Conservation (phyloP, 1,284 basidiomycete genomes). For the Fistulinella cinereoalba region DNA sequence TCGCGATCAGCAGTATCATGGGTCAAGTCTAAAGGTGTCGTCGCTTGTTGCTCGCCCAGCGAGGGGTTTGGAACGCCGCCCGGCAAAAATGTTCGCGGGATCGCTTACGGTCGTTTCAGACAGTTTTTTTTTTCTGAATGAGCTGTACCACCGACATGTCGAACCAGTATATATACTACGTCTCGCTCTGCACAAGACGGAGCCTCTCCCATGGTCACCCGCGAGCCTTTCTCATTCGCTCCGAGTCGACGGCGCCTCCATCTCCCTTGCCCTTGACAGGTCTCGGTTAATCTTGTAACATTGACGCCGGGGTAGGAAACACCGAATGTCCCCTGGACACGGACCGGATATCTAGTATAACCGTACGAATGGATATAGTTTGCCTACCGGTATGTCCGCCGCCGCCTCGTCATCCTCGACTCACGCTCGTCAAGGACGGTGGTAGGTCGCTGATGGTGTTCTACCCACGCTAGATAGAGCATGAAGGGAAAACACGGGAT, state of each 20-base stretch:
- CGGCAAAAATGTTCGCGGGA: slow-evolving; percentile 34
- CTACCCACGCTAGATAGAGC: background rate
- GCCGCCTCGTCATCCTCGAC: background rate
- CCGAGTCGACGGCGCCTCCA: background rate
- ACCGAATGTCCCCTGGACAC: background rate
- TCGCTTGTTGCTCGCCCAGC: slow-evolving; percentile 27
- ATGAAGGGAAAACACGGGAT: slow-evolving; percentile 1
- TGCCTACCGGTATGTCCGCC: slow-evolving; percentile 4
- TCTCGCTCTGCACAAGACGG: background rate
- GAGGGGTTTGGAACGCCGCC: slow-evolving; percentile 22
- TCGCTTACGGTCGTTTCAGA: slow-evolving; percentile 22
- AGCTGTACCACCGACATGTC: background rate
- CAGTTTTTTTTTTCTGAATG: slow-evolving; percentile 1
- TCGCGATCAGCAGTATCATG: slow-evolving; percentile 28
- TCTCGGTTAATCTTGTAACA: slow-evolving; percentile 11
- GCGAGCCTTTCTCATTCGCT: background rate
- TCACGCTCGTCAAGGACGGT: background rate
- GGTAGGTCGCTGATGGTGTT: slow-evolving; percentile 2
- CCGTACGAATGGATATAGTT: background rate
- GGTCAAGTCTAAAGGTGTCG: slow-evolving; percentile 26
- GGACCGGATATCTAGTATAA: background rate
- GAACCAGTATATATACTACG: background rate
- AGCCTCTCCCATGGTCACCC: slow-evolving; percentile 1
- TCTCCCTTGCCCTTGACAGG: slow-evolving; percentile 1
- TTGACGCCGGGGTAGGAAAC: slow-evolving; percentile 15